phyloP scores from a whole-genome alignment of 306 rosid species.

The Medicago arabica region DNA sequence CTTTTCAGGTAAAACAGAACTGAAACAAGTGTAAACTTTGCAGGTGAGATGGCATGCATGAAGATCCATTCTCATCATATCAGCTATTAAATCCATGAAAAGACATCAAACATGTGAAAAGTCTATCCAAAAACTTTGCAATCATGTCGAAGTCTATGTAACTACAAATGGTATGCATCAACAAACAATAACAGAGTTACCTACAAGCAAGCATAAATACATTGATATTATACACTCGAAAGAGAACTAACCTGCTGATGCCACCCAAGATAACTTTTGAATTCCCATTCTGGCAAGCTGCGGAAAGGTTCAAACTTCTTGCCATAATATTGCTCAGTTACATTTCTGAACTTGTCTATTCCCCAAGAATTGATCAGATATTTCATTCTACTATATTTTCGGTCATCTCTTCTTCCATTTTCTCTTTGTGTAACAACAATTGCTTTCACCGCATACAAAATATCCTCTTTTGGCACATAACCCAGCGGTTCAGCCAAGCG shows the following conservation, averaged over 20 bases:
- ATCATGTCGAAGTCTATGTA: not conserved
- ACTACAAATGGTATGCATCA: slow-evolving; percentile 16
- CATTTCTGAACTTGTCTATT: slow-evolving; percentile 84
- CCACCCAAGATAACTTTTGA: slow-evolving; percentile 96
- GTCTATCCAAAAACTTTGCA: slow-evolving; percentile 24
- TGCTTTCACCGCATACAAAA: slow-evolving; percentile 91
- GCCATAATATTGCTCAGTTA: slow-evolving; percentile 84
- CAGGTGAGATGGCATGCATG: slow-evolving; percentile 12
- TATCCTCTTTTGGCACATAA: slow-evolving; percentile 93
- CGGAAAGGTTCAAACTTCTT: slow-evolving; percentile 85
- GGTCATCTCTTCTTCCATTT: slow-evolving; percentile 97
- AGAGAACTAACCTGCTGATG: slow-evolving; percentile 84
- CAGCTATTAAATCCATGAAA: slow-evolving; percentile 36
- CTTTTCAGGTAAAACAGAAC: slow-evolving; percentile 31
- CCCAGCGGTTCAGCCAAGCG: slow-evolving; percentile 92
- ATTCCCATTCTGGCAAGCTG: slow-evolving; percentile 88
- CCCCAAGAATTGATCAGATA: slow-evolving; percentile 97
- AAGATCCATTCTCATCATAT: slow-evolving; percentile 24
- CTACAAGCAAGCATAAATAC: slow-evolving; percentile 32
- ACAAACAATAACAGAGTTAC: slow-evolving; percentile 9
- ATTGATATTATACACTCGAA: slow-evolving; percentile 32
- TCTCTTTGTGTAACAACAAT: slow-evolving; percentile 96
- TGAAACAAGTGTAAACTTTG: slow-evolving; percentile 24
- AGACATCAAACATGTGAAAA: slow-evolving; percentile 20
- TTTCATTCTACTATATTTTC: slow-evolving; percentile 94